Base-by-base conservation (phyloP, 2,329 filamentous ascomycete genomes). In the Microdochium bolleyi region DNA sequence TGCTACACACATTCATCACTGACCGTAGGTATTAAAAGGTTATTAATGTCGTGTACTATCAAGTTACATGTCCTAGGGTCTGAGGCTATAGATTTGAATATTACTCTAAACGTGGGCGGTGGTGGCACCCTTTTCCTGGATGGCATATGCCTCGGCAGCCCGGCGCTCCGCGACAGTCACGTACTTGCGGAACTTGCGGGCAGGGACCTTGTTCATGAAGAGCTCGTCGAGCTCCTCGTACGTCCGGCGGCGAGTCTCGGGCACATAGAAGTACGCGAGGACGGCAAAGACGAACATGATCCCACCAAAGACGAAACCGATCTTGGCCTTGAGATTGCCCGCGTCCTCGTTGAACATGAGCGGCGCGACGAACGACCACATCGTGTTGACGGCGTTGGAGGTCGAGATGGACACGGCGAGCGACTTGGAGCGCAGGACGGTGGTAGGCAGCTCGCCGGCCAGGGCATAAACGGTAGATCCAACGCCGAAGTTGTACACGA, bases 351-450 rank as follows among this genome's bases (percentile, higher is more conserved):
- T 27, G 63, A 65, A 51, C 64, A 65, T 63, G 8, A 67, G 50
- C 63, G 62, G 77, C 1, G 73, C 73, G 4, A 75, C 69, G 27
- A 75, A 65, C 56, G 78, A 78, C 1, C 73, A 73, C 5, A 75
- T 60, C 24, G 70, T 72, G 34, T 46, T 46, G 41, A 46, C 16
- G n/a, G 41, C 41, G 19, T 46, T 46, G 16, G 41, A 46, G 3
- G 21, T 24, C 41, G 41, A 46, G 48, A 75, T 75, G 10, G 75
- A 74, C 7, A 68, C 69, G n/a, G 75, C 75, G 27, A 78, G 74
- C 0, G 74, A 77, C 63, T 74, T 74, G 1, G 70, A 67, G 46
- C 74, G 64, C 51, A 76, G 61, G 48, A 70, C 64, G 3, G 72
- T 74, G 55, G 72, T 73, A 2, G 73, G 69, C 14, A 72, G 61